These are phyloP conservation scores for Kodamaea kakaduensis DNA, from an alignment of 805 yeast genomes.

Conservation along the genomic window DNA sequence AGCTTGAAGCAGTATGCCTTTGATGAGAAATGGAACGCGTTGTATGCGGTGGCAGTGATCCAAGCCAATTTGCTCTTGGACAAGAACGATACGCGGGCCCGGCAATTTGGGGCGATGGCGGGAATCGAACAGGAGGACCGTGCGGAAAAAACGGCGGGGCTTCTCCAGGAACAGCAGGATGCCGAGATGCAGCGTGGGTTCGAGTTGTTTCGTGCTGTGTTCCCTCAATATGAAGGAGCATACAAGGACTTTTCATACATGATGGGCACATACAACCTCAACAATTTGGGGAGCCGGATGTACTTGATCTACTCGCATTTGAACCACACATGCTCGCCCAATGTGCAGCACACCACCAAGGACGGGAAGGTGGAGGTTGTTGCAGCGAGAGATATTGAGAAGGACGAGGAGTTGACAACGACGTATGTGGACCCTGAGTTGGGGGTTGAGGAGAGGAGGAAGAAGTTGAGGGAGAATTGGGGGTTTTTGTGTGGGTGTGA, in stretches of 20 bases:
- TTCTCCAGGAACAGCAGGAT: slow-evolving; percentile 54
- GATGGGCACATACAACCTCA: slow-evolving; percentile 72
- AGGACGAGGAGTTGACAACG: slow-evolving; percentile 66
- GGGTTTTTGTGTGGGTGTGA: slow-evolving; percentile 71
- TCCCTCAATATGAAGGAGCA: slow-evolving; percentile 34
- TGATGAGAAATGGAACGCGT: slow-evolving; percentile 64
- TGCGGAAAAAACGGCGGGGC: slow-evolving; percentile 54
- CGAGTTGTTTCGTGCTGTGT: slow-evolving; percentile 45
- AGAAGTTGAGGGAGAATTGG: slow-evolving; percentile 69
- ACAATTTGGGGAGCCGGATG: slow-evolving; percentile 62
- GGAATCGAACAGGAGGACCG: slow-evolving; percentile 64
- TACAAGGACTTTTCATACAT: slow-evolving; percentile 56
- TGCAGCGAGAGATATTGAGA: slow-evolving; percentile 54
- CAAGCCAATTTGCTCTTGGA: slow-evolving; percentile 45
- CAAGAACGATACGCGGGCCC: slow-evolving; percentile 33
- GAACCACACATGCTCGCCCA: slow-evolving; percentile 76
- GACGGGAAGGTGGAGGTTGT: slow-evolving; percentile 50
- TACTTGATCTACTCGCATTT: slow-evolving; percentile 64
- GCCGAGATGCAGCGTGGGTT: slow-evolving; percentile 58
- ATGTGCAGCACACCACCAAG: slow-evolving; percentile 50
- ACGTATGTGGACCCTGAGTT: slow-evolving; percentile 67
- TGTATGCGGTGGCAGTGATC: slow-evolving; percentile 59
- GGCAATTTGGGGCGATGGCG: slow-evolving; percentile 63
- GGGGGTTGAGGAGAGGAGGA: slow-evolving; percentile 57
- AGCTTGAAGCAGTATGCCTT: slow-evolving; percentile 58